Base-by-base conservation (phyloP, 306 rosid species). In the Acmispon strigosus region DNA sequence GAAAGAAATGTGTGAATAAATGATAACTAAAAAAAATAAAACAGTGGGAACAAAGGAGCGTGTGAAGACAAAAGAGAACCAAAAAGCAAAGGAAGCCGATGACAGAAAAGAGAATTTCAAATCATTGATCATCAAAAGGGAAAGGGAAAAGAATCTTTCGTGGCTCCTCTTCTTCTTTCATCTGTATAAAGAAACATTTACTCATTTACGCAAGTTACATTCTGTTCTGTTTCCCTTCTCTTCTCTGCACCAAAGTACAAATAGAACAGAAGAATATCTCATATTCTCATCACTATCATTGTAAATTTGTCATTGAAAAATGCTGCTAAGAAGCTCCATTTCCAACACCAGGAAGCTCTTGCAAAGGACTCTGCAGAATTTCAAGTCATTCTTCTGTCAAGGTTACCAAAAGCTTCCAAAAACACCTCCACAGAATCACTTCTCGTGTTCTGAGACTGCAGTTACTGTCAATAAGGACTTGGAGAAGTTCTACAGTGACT, bases 281-380 rank as follows among this genome's bases (percentile, higher is more conserved):
- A n/a, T n/a, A n/a, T n/a, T n/a, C 41, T 66, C 42, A 34, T 76
- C 5, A 54, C 37, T 76, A 5, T 12, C 12, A 53, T 12, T 43
- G n/a, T n/a, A n/a, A n/a, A n/a, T n/a, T n/a, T n/a, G 24, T 57
- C 66, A 42, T 43, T 67, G 62, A 10, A 66, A 66, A 73, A 90
- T 90, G 98, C 14, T 84, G 80, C 76, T 91, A 17, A 70, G 84
- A 78, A 81, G 43, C 44, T 72, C 98, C 75, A 79, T 93, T 80
- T 88, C 87, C 76, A 81, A 42, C 72, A 86, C 96, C 82, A 91
- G 80, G 81, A 86, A 81, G 80, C 82, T 95, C 77, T 79, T 95
- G 76, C 83, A 71, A 32, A 91, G 77, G 68, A 81, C 89, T 18
- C 32, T 89, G 3, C 79, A 83, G 7, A 85, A 44, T 57, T 69